Conservation (phyloP, 352 stramenopile species). For the Phytophthora litchii region DNA sequence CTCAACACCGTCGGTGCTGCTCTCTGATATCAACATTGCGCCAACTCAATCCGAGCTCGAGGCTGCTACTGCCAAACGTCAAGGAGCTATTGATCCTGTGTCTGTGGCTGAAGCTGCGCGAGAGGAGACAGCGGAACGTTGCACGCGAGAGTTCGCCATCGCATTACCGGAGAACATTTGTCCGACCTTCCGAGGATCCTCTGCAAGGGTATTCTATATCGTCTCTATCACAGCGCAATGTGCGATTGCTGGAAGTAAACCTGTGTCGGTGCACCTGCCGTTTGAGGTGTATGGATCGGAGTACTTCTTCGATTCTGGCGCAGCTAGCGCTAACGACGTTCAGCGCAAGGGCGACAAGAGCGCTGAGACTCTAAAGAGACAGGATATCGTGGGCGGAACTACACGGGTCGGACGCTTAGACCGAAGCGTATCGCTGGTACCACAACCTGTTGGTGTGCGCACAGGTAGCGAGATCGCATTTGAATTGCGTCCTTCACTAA, state of each 20-base stretch:
- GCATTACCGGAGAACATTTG: constrained; percentile 52
- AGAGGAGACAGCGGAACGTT: constrained; percentile 47
- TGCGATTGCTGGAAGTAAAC: constrained; percentile 30
- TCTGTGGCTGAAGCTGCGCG: constrained; percentile 16
- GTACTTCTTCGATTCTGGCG: constrained; percentile 51
- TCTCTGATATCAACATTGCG: constrained; percentile 66
- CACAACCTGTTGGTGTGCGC: constrained; percentile 54
- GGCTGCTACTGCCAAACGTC: constrained; percentile 8
- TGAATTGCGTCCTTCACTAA: constrained; percentile 62
- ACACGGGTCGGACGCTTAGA: constrained; percentile 36
- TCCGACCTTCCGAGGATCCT: constrained; percentile 62
- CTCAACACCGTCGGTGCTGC: constrained; percentile 53
- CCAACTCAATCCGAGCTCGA: constrained; percentile 41
- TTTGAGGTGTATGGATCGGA: constrained; percentile 65
- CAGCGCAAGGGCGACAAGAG: constrained; percentile 13
- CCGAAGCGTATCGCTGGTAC: constrained; percentile 36
- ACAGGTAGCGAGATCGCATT: constrained; percentile 71
- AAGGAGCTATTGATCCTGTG: constrained; percentile 11
- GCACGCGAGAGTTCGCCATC: constrained; percentile 59
- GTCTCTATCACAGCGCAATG: constrained; percentile 56
- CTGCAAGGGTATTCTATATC: constrained; percentile 66
- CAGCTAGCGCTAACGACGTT: constrained; percentile 39
- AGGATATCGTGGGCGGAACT: constrained; percentile 23
- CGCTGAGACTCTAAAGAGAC: constrained; percentile 12
- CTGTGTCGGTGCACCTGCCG: constrained; percentile 56